Conservation (phyloP, 306 rosid genomes). For the Dryas alaskensis region DNA sequence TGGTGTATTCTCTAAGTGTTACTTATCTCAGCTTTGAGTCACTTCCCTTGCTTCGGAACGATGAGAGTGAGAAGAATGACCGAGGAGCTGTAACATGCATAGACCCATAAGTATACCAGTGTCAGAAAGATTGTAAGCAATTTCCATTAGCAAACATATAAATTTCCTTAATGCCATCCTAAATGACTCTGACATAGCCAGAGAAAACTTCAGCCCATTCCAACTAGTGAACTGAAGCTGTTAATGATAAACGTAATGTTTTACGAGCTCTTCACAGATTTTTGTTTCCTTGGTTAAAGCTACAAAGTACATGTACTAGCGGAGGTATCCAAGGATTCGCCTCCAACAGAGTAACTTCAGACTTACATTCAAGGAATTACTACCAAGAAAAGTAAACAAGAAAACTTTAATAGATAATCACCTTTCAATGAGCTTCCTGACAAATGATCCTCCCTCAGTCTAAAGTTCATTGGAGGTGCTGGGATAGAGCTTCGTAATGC, state of each 20-base stretch:
- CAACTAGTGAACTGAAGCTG: constrained; percentile 14
- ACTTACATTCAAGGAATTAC: constrained; percentile 16
- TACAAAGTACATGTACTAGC: neutral
- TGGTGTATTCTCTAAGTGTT: constrained; percentile 19
- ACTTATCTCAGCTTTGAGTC: constrained; percentile 80
- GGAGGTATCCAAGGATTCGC: neutral
- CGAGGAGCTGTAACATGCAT: constrained; percentile 70
- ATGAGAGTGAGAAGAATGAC: constrained; percentile 88
- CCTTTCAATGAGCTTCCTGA: constrained; percentile 98
- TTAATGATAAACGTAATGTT: neutral
- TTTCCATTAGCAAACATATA: constrained; percentile 5
- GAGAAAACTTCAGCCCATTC: constrained; percentile 5
- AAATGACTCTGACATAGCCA: constrained; percentile 12
- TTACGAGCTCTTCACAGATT: constrained; percentile 6
- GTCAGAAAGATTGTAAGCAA: constrained; percentile 20
- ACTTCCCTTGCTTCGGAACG: constrained; percentile 93
- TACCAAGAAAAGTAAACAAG: constrained; percentile 1
- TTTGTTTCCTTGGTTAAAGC: neutral
- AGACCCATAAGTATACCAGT: constrained; percentile 18
- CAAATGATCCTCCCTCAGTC: constrained; percentile 79
- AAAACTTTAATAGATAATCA: constrained; percentile 26
- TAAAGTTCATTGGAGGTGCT: constrained; percentile 88
- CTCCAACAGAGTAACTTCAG: constrained; percentile 7
- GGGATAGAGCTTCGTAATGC: constrained; percentile 90
- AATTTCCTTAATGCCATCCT: neutral